A percentile compares a stretch with the other conserved stretches of the same genome.
Evolutionary conservation across 495 filamentous ascomycete species (phyloP).

Genomic region (Collariella sp.): DNA sequence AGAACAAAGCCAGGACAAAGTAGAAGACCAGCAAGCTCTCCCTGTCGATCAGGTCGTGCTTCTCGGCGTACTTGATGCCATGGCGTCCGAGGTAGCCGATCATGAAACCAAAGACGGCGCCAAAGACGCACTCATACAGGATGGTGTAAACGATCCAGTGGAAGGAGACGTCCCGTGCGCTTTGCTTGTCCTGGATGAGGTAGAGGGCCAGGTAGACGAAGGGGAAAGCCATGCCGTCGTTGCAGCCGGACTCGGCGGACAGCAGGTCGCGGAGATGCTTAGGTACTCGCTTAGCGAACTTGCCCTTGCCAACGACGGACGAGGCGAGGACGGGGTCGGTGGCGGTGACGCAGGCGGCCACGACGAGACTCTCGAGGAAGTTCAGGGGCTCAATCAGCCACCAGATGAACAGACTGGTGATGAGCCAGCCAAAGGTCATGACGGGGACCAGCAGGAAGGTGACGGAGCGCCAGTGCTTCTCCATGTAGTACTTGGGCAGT

Average conservation of each 20-base stretch:
- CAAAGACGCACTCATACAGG: slow-evolving; percentile 93
- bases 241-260: slow-evolving; percentile 96
- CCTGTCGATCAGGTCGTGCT: slow-evolving; percentile 78
- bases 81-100: slow-evolving; percentile 86
- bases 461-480: slow-evolving; percentile 93
- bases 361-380: slow-evolving; percentile 80
- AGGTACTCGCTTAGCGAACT: slow-evolving; percentile 94
- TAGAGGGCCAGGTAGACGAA: slow-evolving; percentile 93
- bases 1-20: slow-evolving; percentile 93
- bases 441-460: slow-evolving; percentile 81
- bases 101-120: slow-evolving; percentile 77
- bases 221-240: slow-evolving; percentile 99
- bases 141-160: slow-evolving; percentile 90
- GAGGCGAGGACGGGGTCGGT: slow-evolving; percentile 97
- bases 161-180: slow-evolving; percentile 59
- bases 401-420: slow-evolving; percentile 94
- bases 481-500: slow-evolving; percentile 96
- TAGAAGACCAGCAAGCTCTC: slow-evolving; percentile 99
- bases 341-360: slow-evolving; percentile 91
- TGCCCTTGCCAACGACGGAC: slow-evolving; percentile 97
- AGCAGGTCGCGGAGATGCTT: slow-evolving; percentile 94
- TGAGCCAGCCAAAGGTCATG: slow-evolving; percentile 95
- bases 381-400: slow-evolving; percentile 76
- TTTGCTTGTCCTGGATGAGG: slow-evolving; percentile 66
- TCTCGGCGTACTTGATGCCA: slow-evolving; percentile 82